These are phyloP conservation scores for Curvularia sp. DNA, from an alignment of 2,329 filamentous ascomycete species.

Conservation along the genomic window DNA sequence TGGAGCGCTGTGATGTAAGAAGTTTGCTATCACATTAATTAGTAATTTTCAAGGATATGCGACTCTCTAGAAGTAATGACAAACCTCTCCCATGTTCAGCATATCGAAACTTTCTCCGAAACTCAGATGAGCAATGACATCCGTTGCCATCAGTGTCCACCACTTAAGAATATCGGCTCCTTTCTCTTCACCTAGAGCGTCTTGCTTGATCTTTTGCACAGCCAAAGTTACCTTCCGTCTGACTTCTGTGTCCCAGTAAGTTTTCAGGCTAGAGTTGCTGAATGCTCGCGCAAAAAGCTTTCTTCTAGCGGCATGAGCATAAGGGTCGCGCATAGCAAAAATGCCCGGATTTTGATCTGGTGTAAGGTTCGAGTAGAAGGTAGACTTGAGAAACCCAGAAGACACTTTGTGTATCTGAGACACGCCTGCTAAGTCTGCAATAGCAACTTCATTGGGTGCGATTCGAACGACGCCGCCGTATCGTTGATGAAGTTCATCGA, in stretches of 20 bases:
- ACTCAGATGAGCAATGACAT: slow-evolving; percentile 49
- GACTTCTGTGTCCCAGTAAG: slow-evolving; percentile 49
- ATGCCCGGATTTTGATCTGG: slow-evolving; percentile 25
- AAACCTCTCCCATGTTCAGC: slow-evolving; percentile 37
- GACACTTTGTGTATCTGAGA: slow-evolving; percentile 47
- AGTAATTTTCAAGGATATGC: too few relatives aligned
- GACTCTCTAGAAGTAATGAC: too few relatives aligned
- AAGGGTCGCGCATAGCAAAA: slow-evolving; percentile 50
- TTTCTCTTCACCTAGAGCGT: slow-evolving; percentile 23
- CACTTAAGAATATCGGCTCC: slow-evolving; percentile 46
- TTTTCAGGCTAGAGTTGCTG: slow-evolving; percentile 44
- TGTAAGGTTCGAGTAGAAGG: slow-evolving; percentile 48
- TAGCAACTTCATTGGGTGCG: slow-evolving; percentile 32
- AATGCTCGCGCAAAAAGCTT: slow-evolving; percentile 49
- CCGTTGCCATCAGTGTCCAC: slow-evolving; percentile 52
- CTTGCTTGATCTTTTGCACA: slow-evolving; percentile 40
- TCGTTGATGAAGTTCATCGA: slow-evolving; percentile 47
- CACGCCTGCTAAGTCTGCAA: slow-evolving; percentile 29
- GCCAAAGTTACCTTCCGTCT: slow-evolving; percentile 43
- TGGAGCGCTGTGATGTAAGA: too few relatives aligned
- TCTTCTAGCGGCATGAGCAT: slow-evolving; percentile 46
- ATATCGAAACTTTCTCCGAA: slow-evolving; percentile 53
- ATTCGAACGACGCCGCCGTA: slow-evolving; percentile 41
- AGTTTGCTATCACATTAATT: too few relatives aligned
- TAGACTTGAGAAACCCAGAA: slow-evolving; percentile 51